Percentiles rank a stretch among this genome's conserved stretches.
Conservation (phyloP, 257 asterid species). For the Echites panduratus region DNA sequence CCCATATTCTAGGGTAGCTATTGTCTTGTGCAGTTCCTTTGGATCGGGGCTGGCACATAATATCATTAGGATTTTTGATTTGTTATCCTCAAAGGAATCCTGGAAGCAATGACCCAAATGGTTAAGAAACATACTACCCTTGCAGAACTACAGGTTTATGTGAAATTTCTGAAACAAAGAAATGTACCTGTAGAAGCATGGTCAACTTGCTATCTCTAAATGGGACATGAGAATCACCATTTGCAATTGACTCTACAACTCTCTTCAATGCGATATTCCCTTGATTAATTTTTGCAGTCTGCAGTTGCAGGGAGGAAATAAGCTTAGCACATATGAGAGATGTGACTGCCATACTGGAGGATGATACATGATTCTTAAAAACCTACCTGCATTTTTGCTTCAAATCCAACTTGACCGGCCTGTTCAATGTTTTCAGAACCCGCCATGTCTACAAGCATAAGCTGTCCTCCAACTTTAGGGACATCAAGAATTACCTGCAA, state of each 20-base stretch:
- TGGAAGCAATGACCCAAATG: conserved; percentile 19
- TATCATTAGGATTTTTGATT: conserved; percentile 88
- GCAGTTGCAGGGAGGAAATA: conserved; percentile 20
- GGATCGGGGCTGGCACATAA: conserved; percentile 95
- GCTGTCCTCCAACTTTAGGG: conserved; percentile 92
- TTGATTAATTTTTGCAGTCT: conserved; percentile 94
- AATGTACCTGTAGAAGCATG: conserved; percentile 89
- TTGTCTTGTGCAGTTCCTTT: conserved; percentile 84
- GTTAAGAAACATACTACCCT: conserved; percentile 3
- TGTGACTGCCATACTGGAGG: neutral
- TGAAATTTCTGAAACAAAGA: neutral
- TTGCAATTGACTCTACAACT: conserved; percentile 95
- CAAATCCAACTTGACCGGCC: conserved; percentile 88
- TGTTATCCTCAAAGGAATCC: conserved; percentile 95
- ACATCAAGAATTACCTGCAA: conserved; percentile 82
- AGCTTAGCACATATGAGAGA: neutral
- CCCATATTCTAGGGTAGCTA: conserved; percentile 88
- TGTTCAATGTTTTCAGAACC: conserved; percentile 98
- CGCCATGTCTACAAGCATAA: conserved; percentile 98
- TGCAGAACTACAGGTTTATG: neutral
- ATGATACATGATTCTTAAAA: neutral
- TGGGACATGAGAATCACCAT: conserved; percentile 95
- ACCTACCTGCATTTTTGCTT: conserved; percentile 88
- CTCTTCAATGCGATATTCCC: conserved; percentile 84
- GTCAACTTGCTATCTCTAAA: conserved; percentile 97